These are phyloP conservation scores for Leucaena leucocephala DNA, from an alignment of 306 rosid species.

Conservation along the genomic window DNA sequence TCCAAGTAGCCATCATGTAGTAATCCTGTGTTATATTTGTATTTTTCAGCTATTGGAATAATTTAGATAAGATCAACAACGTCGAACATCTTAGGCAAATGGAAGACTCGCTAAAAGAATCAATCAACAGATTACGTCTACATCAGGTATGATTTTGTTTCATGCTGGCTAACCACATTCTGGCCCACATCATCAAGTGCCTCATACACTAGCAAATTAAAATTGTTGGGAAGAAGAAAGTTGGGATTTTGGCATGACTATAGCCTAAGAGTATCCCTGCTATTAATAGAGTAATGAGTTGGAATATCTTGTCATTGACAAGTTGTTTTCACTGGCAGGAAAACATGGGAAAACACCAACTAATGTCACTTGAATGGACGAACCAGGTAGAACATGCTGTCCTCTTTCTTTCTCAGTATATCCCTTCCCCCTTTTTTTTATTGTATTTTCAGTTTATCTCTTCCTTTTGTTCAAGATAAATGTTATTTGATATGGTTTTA, in stretches of 20 bases:
- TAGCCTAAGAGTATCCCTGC: neutral
- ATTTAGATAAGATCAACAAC: slow-evolving; percentile 57
- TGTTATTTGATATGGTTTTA: slow-evolving; percentile 33
- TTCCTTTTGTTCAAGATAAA: slow-evolving; percentile 5
- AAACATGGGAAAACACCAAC: slow-evolving; percentile 58
- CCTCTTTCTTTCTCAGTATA: slow-evolving; percentile 2
- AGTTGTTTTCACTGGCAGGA: slow-evolving; percentile 49
- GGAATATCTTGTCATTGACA: slow-evolving; percentile 13
- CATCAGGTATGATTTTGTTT: slow-evolving; percentile 56
- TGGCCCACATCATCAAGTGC: slow-evolving; percentile 23
- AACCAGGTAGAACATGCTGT: slow-evolving; percentile 52
- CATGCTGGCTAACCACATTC: slow-evolving; percentile 7
- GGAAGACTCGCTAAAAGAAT: slow-evolving; percentile 67
- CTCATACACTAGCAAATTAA: neutral
- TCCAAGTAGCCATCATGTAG: slow-evolving; percentile 15
- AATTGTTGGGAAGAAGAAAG: neutral
- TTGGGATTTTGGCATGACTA: neutral
- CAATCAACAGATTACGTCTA: slow-evolving; percentile 49
- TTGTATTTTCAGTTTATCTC: neutral
- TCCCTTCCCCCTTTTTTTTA: neutral
- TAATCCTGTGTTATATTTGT: slow-evolving; percentile 37
- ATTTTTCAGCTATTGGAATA: slow-evolving; percentile 66
- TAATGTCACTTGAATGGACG: slow-evolving; percentile 54
- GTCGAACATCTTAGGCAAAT: slow-evolving; percentile 70
- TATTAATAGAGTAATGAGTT: slow-evolving; percentile 3